Conservation (phyloP, 2,329 filamentous ascomycete species). For the Fusarium anguioides region DNA sequence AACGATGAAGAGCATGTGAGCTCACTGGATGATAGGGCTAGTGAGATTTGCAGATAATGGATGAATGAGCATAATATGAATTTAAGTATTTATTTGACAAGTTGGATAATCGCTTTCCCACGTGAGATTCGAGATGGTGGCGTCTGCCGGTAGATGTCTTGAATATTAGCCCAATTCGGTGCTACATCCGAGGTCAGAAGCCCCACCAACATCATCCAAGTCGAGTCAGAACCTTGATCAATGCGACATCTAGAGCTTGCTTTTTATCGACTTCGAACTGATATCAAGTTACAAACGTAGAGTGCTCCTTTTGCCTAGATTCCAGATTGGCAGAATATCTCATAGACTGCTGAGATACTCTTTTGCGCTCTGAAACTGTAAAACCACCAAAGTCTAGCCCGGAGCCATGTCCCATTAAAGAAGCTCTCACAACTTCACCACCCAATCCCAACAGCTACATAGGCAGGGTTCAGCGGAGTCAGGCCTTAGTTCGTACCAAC, state of each 20-base stretch:
- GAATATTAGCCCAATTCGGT: neutral
- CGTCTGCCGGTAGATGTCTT: neutral
- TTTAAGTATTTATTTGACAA: fast-evolving
- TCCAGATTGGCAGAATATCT: too few species aligned
- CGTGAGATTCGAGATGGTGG: neutral
- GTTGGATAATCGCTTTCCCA: neutral
- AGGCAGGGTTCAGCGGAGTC: neutral
- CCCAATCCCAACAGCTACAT: neutral
- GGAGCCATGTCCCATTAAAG: neutral
- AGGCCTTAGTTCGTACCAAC: neutral
- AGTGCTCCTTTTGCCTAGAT: too few species aligned
- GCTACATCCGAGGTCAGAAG: neutral
- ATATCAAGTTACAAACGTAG: too few species aligned
- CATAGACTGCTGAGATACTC: neutral
- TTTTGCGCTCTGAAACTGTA: neutral
- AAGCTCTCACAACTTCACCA: neutral
- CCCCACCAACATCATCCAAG: neutral
- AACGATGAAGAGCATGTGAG: neutral
- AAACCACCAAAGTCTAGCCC: neutral
- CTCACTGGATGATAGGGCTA: neutral
- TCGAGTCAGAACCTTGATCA: too few species aligned
- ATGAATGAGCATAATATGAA: fast-evolving
- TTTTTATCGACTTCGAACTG: too few species aligned
- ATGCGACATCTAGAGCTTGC: too few species aligned
- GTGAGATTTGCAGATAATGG: neutral